phyloP scores from a whole-genome alignment of 2,329 filamentous ascomycete species.

The Thielaviopsis musarum region DNA sequence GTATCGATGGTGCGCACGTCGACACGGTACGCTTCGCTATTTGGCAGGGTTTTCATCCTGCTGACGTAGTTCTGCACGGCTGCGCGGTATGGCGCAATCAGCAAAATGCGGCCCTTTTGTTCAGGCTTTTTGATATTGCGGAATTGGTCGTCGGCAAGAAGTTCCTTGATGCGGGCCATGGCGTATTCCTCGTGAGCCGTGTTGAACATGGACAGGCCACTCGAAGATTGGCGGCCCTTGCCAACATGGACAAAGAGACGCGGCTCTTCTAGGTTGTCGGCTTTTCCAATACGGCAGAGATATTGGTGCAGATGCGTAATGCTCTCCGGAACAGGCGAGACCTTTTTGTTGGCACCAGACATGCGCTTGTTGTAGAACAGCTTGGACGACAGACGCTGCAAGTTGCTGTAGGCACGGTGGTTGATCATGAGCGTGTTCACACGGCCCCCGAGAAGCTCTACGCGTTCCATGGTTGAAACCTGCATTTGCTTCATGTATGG shows the following conservation, averaged over 20 bases:
- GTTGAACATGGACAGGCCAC: constrained; percentile 25
- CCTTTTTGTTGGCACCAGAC: constrained; percentile 15
- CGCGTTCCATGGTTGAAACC: constrained; percentile 24
- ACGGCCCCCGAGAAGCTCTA: constrained; percentile 19
- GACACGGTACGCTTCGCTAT: constrained; percentile 18
- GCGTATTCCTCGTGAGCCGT: constrained; percentile 23
- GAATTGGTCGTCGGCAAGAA: constrained; percentile 21
- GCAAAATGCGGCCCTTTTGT: constrained; percentile 23
- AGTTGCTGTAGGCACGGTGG: constrained; percentile 22
- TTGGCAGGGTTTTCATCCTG: constrained; percentile 17
- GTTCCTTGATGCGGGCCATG: constrained; percentile 17
- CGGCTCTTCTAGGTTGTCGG: constrained; percentile 18
- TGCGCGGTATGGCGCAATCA: constrained; percentile 27
- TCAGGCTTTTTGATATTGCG: constrained; percentile 15
- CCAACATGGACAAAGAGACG: constrained; percentile 21
- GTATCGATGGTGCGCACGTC: constrained; percentile 28
- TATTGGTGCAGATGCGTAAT: constrained; percentile 18
- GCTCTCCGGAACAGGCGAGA: constrained; percentile 17
- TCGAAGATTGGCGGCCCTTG: constrained; percentile 16
- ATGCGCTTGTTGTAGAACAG: constrained; percentile 26
- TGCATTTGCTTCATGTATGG: constrained; percentile 20
- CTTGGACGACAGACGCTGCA: constrained; percentile 25
- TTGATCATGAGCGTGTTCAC: constrained; percentile 22
- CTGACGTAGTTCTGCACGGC: constrained; percentile 22
- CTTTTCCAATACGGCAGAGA: constrained; percentile 17